Evolutionary conservation across 805 yeast species (phyloP).

Genomic region (Isabelozyma rhagii): DNA sequence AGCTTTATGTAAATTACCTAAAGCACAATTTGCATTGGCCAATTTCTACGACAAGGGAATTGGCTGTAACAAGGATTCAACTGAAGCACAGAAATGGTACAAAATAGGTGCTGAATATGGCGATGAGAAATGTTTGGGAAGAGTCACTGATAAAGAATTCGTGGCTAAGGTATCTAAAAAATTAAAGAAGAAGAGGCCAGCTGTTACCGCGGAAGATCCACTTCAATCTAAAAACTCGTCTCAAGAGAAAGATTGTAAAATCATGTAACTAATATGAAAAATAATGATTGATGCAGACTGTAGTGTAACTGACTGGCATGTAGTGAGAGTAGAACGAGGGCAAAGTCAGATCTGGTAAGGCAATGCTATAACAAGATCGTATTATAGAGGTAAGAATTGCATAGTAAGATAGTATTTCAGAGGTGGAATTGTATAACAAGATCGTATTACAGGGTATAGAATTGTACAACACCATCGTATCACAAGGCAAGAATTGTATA

Average conservation of each 20-base stretch:
- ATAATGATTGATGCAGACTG: too few species aligned
- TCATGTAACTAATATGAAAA: constrained; percentile 23
- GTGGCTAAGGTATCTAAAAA: constrained; percentile 28
- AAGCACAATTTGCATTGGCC: constrained; percentile 84
- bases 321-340: too few species aligned
- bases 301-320: too few species aligned
- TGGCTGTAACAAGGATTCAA: constrained; percentile 64
- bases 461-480: too few species aligned
- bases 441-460: too few species aligned
- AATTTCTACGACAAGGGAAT: constrained; percentile 83
- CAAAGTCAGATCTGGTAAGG: too few species aligned
- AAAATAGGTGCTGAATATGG: constrained; percentile 63
- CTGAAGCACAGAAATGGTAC: constrained; percentile 72
- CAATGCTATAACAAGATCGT: too few species aligned
- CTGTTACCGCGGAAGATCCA: not conserved
- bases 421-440: too few species aligned
- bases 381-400: too few species aligned
- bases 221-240: constrained; percentile 8
- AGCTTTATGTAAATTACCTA: constrained; percentile 68
- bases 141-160: constrained; percentile 30
- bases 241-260: constrained; percentile 43
- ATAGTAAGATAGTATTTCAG: too few species aligned
- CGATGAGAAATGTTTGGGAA: constrained; percentile 34
- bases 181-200: constrained; percentile 22
- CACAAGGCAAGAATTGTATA: too few species aligned